Evolutionary conservation across 495 filamentous ascomycete species (phyloP), one percentile per base, ranked within the genome.

Genomic region (Aspergillus coremiiformis): DNA sequence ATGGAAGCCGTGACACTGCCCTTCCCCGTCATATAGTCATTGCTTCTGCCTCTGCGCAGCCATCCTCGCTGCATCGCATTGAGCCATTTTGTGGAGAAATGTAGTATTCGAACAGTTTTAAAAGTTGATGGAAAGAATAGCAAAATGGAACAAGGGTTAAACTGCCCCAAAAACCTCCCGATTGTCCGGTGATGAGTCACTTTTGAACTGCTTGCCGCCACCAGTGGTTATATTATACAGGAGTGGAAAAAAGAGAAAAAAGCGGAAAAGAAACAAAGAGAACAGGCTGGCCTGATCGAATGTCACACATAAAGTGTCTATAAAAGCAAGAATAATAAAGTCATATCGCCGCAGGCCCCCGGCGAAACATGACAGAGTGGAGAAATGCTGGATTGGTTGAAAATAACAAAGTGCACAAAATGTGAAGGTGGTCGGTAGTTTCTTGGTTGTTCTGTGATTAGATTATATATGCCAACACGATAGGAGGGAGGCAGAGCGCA

Each of bases 141-240:
- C 19, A 51, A 15, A 43, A 10, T 32, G 45, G 12, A 32, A 22
- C 51, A 54, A 59, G 35, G 24, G 39, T 53, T 42, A 47, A 55
- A 51, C 49, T n/a, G n/a, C 45, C 41, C 30, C 49, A 53, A 46
- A 47, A 55, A 47, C 5, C 12, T 45, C 39, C 42, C 11, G 17
- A 15, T 23, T 51, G 35, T 33, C 52, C 51, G 33, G 52, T 46
- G 50, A 52, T 52, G 50, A 41, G 51, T 56, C 54, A 57, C 54
- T 59, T 62, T 62, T 62, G 46, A 56, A 50, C 44, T 39, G 54
- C 51, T 54, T 53, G 49, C 51, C 51, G 51, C 53, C 56, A 53
- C 54, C 49, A 32, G 51, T 35, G 32, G 39, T 37, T 46, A 51
- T 63, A 62, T 55, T 59, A 57, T 59, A 63, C 56, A 62, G 53